Percentiles rank a stretch among this genome's conserved stretches.
Evolutionary conservation across 805 yeast species (phyloP).

Genomic region (Metschnikowia cerradonensis): DNA sequence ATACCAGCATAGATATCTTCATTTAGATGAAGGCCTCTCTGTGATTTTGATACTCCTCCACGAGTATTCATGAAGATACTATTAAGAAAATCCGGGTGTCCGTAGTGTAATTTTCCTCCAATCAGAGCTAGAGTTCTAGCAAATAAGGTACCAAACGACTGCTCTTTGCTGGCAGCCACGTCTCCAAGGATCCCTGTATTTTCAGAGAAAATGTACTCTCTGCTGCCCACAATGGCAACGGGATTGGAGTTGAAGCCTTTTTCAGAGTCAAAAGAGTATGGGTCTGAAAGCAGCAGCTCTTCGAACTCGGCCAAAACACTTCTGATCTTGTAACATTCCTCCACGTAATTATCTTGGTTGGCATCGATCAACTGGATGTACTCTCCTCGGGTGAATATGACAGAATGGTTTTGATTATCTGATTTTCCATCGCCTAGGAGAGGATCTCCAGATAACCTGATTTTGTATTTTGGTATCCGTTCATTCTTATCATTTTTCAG

Average conservation of each 20-base stretch:
- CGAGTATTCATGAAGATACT: slow-evolving; percentile 75
- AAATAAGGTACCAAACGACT: slow-evolving; percentile 80
- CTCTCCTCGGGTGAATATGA: slow-evolving; percentile 80
- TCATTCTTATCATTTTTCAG: slow-evolving; percentile 54
- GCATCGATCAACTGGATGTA: slow-evolving; percentile 83
- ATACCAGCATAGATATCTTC: slow-evolving; percentile 90
- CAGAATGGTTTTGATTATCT: slow-evolving; percentile 79
- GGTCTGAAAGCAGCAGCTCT: slow-evolving; percentile 41
- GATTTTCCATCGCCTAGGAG: slow-evolving; percentile 87
- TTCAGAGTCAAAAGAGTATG: slow-evolving; percentile 12
- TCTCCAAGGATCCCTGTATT: slow-evolving; percentile 83
- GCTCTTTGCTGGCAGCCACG: slow-evolving; percentile 89
- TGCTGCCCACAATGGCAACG: slow-evolving; percentile 79
- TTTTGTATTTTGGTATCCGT: slow-evolving; percentile 64
- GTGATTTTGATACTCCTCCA: slow-evolving; percentile 87
- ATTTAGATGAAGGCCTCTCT: slow-evolving; percentile 78
- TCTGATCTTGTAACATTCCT: slow-evolving; percentile 80
- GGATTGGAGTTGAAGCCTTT: slow-evolving; percentile 25
- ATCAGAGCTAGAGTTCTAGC: slow-evolving; percentile 80
- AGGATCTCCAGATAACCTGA: slow-evolving; percentile 78
- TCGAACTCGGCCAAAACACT: slow-evolving; percentile 80
- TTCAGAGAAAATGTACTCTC: slow-evolving; percentile 85
- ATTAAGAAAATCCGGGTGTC: slow-evolving; percentile 84
- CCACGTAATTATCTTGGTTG: slow-evolving; percentile 80
- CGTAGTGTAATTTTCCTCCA: slow-evolving; percentile 84